Conservation (phyloP, 805 yeast genomes). For the Kazachstania kunashirensis region DNA sequence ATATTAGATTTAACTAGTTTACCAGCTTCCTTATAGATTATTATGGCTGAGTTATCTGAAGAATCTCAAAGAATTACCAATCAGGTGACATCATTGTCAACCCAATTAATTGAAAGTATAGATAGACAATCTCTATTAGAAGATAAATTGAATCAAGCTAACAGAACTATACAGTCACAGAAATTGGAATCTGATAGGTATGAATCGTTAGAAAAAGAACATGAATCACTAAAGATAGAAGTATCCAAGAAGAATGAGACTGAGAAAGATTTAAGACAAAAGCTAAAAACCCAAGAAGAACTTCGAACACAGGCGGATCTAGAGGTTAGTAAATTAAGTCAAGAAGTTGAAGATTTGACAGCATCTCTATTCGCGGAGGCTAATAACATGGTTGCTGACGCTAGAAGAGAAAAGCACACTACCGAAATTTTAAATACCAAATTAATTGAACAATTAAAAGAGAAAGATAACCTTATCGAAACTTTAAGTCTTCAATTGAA, state of each 20-base stretch:
- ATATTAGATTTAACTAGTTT: too few species aligned
- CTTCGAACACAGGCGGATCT: constrained; percentile 43
- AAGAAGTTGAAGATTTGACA: constrained; percentile 72
- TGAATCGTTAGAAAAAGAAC: constrained; percentile 27
- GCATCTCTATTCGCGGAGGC: constrained; percentile 77
- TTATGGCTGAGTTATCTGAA: constrained; percentile 20
- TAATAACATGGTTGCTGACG: constrained; percentile 72
- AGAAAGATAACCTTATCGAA: constrained; percentile 58
- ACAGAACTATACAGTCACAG: constrained; percentile 24
- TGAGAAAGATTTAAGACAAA: constrained; percentile 27
- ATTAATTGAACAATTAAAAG: constrained; percentile 45
- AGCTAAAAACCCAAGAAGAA: constrained; percentile 25
- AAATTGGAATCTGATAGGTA: constrained; percentile 18
- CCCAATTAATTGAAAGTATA: constrained; percentile 50
- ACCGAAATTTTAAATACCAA: constrained; percentile 50
- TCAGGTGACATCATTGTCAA: constrained; percentile 49
- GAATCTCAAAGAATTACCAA: constrained; percentile 38
- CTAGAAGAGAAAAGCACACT: constrained; percentile 56
- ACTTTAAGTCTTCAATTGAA: constrained; percentile 57
- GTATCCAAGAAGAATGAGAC: constrained; percentile 14
- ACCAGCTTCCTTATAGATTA: neutral
- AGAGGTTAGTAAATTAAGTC: constrained; percentile 50
- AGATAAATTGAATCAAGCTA: constrained; percentile 38
- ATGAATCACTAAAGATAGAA: constrained; percentile 28
- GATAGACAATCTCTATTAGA: constrained; percentile 49